phyloP scores from a whole-genome alignment of 2,329 filamentous ascomycete genomes.

The Fusarium clavum region DNA sequence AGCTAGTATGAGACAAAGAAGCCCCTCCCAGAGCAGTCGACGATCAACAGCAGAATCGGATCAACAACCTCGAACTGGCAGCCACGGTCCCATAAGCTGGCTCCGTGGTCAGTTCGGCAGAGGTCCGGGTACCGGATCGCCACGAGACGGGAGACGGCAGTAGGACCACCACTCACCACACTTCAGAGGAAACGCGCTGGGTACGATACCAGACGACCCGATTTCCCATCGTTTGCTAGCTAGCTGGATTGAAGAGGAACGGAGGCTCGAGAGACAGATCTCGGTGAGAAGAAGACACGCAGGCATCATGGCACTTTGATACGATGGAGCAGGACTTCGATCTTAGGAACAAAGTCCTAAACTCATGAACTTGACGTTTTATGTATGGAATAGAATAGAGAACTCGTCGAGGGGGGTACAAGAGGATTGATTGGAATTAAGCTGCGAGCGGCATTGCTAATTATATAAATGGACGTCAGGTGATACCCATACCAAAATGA shows the following conservation, averaged over 20 bases:
- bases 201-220: constrained; percentile 2
- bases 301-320: background rate
- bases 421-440: constrained; percentile 16
- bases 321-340: background rate
- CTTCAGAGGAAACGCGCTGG: constrained; percentile 5
- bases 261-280: background rate
- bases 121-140: constrained; percentile 44
- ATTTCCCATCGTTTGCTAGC: constrained; percentile 5
- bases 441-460: constrained; percentile 35
- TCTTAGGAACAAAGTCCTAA: background rate
- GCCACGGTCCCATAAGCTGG: constrained; percentile 57
- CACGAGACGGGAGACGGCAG: constrained; percentile 47
- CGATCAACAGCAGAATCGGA: constrained; percentile 46
- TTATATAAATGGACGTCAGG: constrained; percentile 36
- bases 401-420: background rate
- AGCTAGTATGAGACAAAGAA: constrained; percentile 53
- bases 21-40: constrained; percentile 54
- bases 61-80: constrained; percentile 47
- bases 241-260: background rate
- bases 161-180: constrained; percentile 39
- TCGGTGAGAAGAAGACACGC: background rate
- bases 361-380: background rate
- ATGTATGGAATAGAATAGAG: constrained; percentile 42
- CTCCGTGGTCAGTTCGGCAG: constrained; percentile 57
- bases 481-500: constrained; percentile 32